Percentiles rank a stretch among this genome's conserved stretches.
These are phyloP conservation scores for Neopestalotiopsis rosae DNA, from an alignment of 2,329 filamentous ascomycete species.

Conservation along the genomic window DNA sequence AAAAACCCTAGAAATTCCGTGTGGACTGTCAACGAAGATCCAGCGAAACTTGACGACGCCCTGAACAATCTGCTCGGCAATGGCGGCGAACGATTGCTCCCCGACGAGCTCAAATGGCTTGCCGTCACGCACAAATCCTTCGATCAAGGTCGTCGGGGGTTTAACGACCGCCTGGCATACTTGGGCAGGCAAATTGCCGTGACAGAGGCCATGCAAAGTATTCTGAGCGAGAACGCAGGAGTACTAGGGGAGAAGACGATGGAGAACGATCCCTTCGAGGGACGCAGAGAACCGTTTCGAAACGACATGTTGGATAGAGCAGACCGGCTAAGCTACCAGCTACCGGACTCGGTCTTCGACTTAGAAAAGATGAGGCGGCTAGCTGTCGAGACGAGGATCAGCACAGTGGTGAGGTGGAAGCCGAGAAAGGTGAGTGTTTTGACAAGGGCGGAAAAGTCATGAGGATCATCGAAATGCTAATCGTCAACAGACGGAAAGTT, in stretches of 20 bases:
- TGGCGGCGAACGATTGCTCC: constrained; percentile 74
- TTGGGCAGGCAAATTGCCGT: constrained; percentile 53
- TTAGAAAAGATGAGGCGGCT: constrained; percentile 71
- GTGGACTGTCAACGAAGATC: constrained; percentile 78
- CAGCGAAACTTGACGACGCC: constrained; percentile 74
- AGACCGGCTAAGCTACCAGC: constrained; percentile 69
- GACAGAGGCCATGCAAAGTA: constrained; percentile 44
- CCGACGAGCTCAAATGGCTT: constrained; percentile 95
- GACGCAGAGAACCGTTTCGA: constrained; percentile 68
- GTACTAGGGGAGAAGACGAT: constrained; percentile 24
- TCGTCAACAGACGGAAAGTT: constrained; percentile 62
- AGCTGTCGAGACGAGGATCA: constrained; percentile 72
- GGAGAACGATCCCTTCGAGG: constrained; percentile 46
- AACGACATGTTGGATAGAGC: constrained; percentile 76
- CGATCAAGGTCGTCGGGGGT: constrained; percentile 90
- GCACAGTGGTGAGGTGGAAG: constrained; percentile 84
- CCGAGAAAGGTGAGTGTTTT: constrained; percentile 72
- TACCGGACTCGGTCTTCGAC: constrained; percentile 66
- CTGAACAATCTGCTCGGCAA: constrained; percentile 79
- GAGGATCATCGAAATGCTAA: background rate
- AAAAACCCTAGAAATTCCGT: constrained; percentile 56
- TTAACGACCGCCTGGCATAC: constrained; percentile 92
- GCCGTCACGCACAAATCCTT: constrained; percentile 98
- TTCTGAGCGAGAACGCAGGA: constrained; percentile 47
- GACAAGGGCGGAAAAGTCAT: background rate